Conservation (phyloP, 257 asterid genomes). For the Fraxinus americana region DNA sequence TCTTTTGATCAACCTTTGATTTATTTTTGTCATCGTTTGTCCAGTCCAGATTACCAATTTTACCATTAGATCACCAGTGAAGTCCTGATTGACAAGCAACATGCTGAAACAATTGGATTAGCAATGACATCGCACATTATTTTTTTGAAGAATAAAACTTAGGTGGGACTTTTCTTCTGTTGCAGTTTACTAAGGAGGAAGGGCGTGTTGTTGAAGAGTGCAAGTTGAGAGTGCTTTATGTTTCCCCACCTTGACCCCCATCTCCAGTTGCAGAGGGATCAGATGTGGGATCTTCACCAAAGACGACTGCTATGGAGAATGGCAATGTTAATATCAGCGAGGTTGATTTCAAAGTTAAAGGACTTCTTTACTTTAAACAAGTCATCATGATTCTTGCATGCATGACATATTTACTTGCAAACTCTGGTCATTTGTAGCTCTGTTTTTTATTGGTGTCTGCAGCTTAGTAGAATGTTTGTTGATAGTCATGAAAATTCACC, state of each 20-base stretch:
- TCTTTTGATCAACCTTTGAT: conserved; percentile 13
- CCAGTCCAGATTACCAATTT: conserved; percentile 4
- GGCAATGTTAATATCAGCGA: conserved; percentile 28
- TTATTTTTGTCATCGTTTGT: neutral
- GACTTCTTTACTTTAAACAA: neutral
- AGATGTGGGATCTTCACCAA: conserved; percentile 64
- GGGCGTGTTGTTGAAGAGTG: conserved; percentile 69
- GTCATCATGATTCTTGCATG: conserved; percentile 1
- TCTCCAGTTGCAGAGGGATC: conserved; percentile 74
- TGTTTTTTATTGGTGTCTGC: conserved; percentile 9
- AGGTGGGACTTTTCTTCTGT: conserved; percentile 1
- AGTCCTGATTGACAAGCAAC: conserved; percentile 4
- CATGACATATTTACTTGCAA: conserved; percentile 8
- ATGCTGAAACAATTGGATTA: neutral
- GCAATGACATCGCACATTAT: neutral
- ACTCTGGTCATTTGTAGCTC: conserved; percentile 1
- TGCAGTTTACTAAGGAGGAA: conserved; percentile 65
- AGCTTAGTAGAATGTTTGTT: conserved; percentile 43
- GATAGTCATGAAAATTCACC: conserved; percentile 55
- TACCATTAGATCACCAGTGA: conserved; percentile 8
- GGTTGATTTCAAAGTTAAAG: conserved; percentile 24
- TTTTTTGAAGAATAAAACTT: neutral
- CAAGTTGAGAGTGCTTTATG: conserved; percentile 71
- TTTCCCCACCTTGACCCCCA: conserved; percentile 66
- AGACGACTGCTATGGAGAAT: conserved; percentile 39